Base-by-base conservation (phyloP, 495 filamentous ascomycete genomes). In the Neurospora terricola region DNA sequence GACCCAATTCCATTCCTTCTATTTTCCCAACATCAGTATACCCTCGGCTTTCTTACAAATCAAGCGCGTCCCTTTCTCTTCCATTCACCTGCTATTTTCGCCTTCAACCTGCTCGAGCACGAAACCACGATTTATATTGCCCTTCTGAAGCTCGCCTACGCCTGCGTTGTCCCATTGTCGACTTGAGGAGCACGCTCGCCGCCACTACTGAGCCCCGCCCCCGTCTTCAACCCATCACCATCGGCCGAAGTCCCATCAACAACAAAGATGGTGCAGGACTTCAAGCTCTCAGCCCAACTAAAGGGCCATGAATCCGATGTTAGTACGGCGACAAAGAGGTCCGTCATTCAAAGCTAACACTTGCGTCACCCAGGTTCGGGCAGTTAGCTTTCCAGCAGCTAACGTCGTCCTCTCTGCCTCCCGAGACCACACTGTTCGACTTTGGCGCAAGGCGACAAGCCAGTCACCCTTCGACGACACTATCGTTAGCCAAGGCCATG, bases 251-350 rank as follows among this genome's bases (percentile, higher is more conserved):
- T 12, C 34, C 43, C 14, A 11, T 36, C 37, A 38, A 7, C n/a
- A 23, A 37, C 23, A 23, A 42, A 75, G 70, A 72, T 38, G 30
- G 88, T 87, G 85, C 75, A 81, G 30, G 83, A 86, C 78, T 97
- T 90, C 86, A 94, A 92, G 86, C 89, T 97, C 76, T 92, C 93
- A 72, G 91, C 93, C 77, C 88, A 91, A 80, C 85, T 97, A 68
- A 86, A 89, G 78, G 93, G 89, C 78, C 93, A 97, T 76, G 88
- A 91, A 77, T 90, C 92, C 80, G 93, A 97, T 89, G 93, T 95
- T 87, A 86, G 90, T 79, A 73, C 18, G 71, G 34, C 23, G 39
- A 48, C 23, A 18, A 37, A 16, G 23, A 72, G 21, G 43, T 48
- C 77, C 54, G 71, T 48, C 54, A 4, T 18, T 70, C 40, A 43